These are phyloP conservation scores for Fusarium sp. DNA, from an alignment of 2,329 filamentous ascomycete species.

Conservation along the genomic window DNA sequence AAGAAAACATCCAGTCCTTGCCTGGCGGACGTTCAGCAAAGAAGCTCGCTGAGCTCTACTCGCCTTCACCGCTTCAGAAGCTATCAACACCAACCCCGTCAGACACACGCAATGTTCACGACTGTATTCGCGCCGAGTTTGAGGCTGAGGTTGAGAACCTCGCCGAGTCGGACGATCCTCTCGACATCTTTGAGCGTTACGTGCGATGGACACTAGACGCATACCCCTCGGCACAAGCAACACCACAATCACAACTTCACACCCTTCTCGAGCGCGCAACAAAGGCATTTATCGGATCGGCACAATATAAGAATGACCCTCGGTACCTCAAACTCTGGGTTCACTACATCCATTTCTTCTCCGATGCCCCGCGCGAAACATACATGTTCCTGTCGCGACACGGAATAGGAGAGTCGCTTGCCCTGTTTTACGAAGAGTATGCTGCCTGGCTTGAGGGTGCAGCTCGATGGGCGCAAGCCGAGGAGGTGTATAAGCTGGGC, in stretches of 20 bases:
- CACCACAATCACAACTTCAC: slow-evolving; percentile 89
- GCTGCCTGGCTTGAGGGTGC: slow-evolving; percentile 91
- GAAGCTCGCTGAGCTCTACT: slow-evolving; percentile 87
- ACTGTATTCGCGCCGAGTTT: slow-evolving; percentile 84
- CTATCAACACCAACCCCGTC: slow-evolving; percentile 75
- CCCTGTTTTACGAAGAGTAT: slow-evolving; percentile 97
- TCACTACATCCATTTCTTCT: slow-evolving; percentile 93
- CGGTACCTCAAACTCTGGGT: slow-evolving; percentile 95
- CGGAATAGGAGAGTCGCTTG: slow-evolving; percentile 86
- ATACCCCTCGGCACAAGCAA: slow-evolving; percentile 94
- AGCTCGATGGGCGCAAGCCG: slow-evolving; percentile 88
- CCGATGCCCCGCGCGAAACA: slow-evolving; percentile 91
- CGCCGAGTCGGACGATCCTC: slow-evolving; percentile 91
- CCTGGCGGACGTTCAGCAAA: slow-evolving; percentile 90
- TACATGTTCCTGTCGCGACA: slow-evolving; percentile 94
- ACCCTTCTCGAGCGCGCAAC: slow-evolving; percentile 93
- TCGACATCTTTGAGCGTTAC: slow-evolving; percentile 96
- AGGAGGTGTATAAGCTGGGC: slow-evolving; percentile 92
- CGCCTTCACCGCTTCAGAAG: slow-evolving; percentile 73
- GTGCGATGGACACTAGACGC: slow-evolving; percentile 97
- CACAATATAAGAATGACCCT: slow-evolving; percentile 95
- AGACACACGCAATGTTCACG: slow-evolving; percentile 82
- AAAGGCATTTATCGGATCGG: slow-evolving; percentile 85
- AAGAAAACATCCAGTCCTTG: slow-evolving; percentile 97
- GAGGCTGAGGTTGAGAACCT: slow-evolving; percentile 86